Evolutionary conservation across 148 eudicot genomes (phyloP), one percentile per base, ranked within the genome.

Genomic region (Rhododendron henanense): DNA sequence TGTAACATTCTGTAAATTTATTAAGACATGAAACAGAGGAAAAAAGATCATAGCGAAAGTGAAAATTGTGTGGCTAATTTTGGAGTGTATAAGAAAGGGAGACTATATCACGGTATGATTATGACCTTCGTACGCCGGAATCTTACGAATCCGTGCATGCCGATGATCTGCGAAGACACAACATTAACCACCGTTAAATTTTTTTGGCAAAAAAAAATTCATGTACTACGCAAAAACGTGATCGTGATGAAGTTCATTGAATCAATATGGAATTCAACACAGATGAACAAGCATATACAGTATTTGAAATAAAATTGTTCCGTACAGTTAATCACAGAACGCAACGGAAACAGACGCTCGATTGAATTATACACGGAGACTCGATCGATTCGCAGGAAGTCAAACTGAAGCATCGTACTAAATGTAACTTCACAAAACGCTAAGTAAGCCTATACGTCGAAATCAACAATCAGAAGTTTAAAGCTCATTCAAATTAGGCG

Each of bases 81-180:
- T 78, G 18, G 14, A 25, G 51, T 1, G 44, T 35, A 21, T 35
- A 21, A 37, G 18, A 23, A 47, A 13, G 0, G 48, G 84, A n/a
- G 67, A 65, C 78, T 59, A 6, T 59, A 21, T 59, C 65, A 21
- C 87, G 87, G 88, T 83, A 87, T 73, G 55, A 84, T 35, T 86
- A 85, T 73, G 65, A 84, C 71, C 47, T 45, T 35, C 21, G 6
- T 2, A 41, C 45, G 45, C 45, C 6, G 45, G 41, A 45, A 14
- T 14, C 81, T 78, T 63, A 35, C 87, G 86, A 83, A 90, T 21
- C 92, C 91, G 81, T 92, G 90, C 80, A 92, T 89, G 39, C 80
- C 63, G 74, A 92, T 73, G 78, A 92, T 86, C 93, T 92, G 88
- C 81, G 81, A 50, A 65, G n/a, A 13, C 6, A 35, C 1, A 74